Evolutionary conservation across 176 grass and related monocot genomes (phyloP).

Genomic region (Oryza australiensis): DNA sequence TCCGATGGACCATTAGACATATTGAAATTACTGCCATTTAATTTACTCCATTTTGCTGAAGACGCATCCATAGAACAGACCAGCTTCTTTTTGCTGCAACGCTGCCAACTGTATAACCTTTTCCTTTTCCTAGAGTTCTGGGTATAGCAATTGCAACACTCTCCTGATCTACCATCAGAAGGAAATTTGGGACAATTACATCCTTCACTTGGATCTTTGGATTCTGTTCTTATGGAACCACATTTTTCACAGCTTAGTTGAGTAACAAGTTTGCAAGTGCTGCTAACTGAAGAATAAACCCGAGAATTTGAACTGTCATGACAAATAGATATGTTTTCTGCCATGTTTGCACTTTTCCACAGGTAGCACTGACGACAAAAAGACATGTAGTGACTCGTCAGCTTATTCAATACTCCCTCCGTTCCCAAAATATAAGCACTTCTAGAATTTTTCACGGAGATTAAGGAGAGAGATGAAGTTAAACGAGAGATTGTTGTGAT

Average conservation of each 20-base stretch:
- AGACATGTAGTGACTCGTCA: constrained; percentile 10
- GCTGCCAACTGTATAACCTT: constrained; percentile 53
- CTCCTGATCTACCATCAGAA: neutral
- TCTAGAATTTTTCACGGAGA: no score
- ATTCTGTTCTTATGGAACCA: constrained; percentile 21
- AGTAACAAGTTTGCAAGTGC: constrained; percentile 24
- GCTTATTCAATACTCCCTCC: constrained; percentile 1
- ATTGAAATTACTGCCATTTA: neutral
- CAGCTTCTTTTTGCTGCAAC: constrained; percentile 38
- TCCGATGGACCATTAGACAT: constrained; percentile 3
- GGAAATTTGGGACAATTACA: constrained; percentile 1
- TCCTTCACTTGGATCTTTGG: constrained; percentile 11
- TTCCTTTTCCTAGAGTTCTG: constrained; percentile 45
- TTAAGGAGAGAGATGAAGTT: no score
- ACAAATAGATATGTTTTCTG: constrained; percentile 8
- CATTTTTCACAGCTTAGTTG: constrained; percentile 24
- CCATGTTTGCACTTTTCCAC: neutral
- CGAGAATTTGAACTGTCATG: constrained; percentile 10
- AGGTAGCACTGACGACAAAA: constrained; percentile 25
- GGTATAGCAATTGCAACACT: constrained; percentile 19
- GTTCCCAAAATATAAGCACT: no score
- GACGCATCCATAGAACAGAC: constrained; percentile 15
- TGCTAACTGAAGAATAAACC: constrained; percentile 11
- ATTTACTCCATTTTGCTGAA: constrained; percentile 20
- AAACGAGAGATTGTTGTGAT: no score